Evolutionary conservation across 2,329 filamentous ascomycete genomes (phyloP).

Genomic region (Microsporum audouinii): DNA sequence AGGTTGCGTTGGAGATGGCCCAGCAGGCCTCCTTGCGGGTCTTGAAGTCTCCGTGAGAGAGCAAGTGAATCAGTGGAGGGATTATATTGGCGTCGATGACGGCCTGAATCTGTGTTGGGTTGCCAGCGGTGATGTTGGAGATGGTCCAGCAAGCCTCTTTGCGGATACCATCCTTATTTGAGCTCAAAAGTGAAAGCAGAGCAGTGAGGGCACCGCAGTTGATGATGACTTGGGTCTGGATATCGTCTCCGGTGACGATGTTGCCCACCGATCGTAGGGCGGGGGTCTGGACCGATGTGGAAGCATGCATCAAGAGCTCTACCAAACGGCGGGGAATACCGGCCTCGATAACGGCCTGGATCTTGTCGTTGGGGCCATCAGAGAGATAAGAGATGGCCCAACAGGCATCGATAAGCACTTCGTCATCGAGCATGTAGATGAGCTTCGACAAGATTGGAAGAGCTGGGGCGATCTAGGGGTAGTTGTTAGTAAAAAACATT

Average conservation of each 20-base stretch:
- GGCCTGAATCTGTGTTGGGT: slow-evolving; percentile 92
- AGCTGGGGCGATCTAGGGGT: slow-evolving; percentile 70
- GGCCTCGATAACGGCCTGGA: slow-evolving; percentile 96
- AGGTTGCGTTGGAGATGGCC: slow-evolving; percentile 98
- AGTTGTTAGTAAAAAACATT: slow-evolving; percentile 10
- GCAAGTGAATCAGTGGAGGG: slow-evolving; percentile 84
- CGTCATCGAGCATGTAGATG: slow-evolving; percentile 95
- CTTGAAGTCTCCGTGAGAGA: slow-evolving; percentile 96
- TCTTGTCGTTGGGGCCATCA: slow-evolving; percentile 97
- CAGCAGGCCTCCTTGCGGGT: slow-evolving; percentile 98
- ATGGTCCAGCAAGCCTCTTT: slow-evolving; percentile 99
- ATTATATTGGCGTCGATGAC: slow-evolving; percentile 97
- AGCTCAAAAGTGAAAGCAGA: slow-evolving; percentile 85
- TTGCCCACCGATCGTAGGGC: slow-evolving; percentile 95
- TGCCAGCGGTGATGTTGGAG: slow-evolving; percentile 95
- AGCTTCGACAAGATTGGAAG: slow-evolving; percentile 93
- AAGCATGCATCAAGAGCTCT: slow-evolving; percentile 94
- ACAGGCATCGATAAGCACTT: slow-evolving; percentile 96
- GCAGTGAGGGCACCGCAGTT: slow-evolving; percentile 91
- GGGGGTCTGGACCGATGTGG: slow-evolving; percentile 94
- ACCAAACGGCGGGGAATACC: slow-evolving; percentile 93
- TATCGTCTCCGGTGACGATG: slow-evolving; percentile 96
- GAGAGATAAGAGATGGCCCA: slow-evolving; percentile 99
- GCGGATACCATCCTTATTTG: slow-evolving; percentile 94
- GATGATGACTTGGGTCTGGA: slow-evolving; percentile 98